Evolutionary conservation across 768 basidiomycete species (phyloP), one percentile per base, ranked within the genome.

Genomic region (Aureoboletus auriporus): DNA sequence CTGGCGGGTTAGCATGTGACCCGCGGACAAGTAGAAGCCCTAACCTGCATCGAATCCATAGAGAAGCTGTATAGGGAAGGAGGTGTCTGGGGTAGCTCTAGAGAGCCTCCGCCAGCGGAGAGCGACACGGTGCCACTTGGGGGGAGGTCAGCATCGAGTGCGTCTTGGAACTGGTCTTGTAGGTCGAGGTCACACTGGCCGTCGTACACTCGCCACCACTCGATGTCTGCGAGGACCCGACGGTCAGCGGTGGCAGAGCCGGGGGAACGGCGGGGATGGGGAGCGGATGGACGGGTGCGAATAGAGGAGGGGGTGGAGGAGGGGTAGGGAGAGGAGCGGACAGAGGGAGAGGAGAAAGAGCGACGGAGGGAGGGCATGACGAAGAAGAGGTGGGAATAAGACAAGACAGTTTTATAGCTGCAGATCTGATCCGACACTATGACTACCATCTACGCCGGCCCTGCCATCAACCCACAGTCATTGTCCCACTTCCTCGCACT

Each of bases 181-280:
- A 44, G 43, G 47, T 57, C 59, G 36, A 38, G 55, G 47, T 58
- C 59, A 68, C 73, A 76, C 70, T 91, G 87, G 54, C 84, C 83
- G 51, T 83, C 86, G 53, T 77, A 71, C 56, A 90, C 87, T 59
- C 75, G 79, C 88, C 88, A 90, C 88, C 89, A 91, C 65, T 89
- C 88, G 61, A 91, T 84, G 72, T 91, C 89, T 30, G 86, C 88
- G 52, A 91, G 76, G 57, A 91, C 86, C 57, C 86, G 77, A 62
- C 89, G 77, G 54, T 66, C 72, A 56, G 64, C 66, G 31, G 78
- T 79, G 61, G 86, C 82, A 57, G 86, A 86, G 52, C 79, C 84
- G 17, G 82, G 81, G 11, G 84, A 78, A 51, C 87, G 82, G 61
- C 84, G 78, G 8, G 69, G 66, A 46, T 61, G 62, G 30, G 61